These are phyloP conservation scores for Phytophthora capsici DNA, from an alignment of 352 stramenopile species.

Conservation along the genomic window DNA sequence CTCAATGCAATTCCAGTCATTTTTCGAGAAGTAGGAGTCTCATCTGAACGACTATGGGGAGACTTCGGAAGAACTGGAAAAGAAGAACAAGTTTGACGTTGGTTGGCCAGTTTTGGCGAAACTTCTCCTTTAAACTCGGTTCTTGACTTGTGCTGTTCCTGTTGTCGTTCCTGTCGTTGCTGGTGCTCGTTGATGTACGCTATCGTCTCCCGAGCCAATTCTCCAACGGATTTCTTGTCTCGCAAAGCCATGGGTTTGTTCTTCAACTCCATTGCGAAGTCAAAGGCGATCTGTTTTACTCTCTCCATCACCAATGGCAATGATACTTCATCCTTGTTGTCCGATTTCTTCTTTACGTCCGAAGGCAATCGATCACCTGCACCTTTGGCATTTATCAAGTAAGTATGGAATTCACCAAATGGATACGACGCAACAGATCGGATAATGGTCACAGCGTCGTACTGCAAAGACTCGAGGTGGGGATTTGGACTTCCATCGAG, in stretches of 20 bases:
- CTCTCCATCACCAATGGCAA: conserved; percentile 46
- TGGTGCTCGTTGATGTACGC: conserved; percentile 53
- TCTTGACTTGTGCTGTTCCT: conserved; percentile 20
- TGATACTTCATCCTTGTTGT: conserved; percentile 4
- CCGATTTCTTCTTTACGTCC: conserved; percentile 8
- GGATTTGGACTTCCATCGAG: conserved; percentile 14
- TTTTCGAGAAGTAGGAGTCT: neutral
- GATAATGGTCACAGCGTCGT: conserved; percentile 53
- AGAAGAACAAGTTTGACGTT: conserved; percentile 4
- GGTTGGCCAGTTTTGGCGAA: conserved; percentile 7
- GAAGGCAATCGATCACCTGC: neutral
- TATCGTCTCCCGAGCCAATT: conserved; percentile 69
- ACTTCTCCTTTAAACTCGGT: conserved; percentile 1
- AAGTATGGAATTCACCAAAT: conserved; percentile 59
- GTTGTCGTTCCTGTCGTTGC: conserved; percentile 26
- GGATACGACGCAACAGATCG: conserved; percentile 68
- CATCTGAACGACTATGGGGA: conserved; percentile 9
- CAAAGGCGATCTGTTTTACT: conserved; percentile 64
- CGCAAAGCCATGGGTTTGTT: conserved; percentile 37
- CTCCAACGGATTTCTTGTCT: conserved; percentile 61
- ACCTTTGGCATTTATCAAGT: conserved; percentile 39
- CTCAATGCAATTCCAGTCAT: neutral
- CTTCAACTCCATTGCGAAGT: conserved; percentile 66
- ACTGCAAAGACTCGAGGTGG: conserved; percentile 50
- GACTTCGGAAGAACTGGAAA: conserved; percentile 30